A percentile compares a stretch with the other conserved stretches of the same genome.
phyloP scores from a whole-genome alignment of 441 rosid genomes.

The Aleurites moluccanus region DNA sequence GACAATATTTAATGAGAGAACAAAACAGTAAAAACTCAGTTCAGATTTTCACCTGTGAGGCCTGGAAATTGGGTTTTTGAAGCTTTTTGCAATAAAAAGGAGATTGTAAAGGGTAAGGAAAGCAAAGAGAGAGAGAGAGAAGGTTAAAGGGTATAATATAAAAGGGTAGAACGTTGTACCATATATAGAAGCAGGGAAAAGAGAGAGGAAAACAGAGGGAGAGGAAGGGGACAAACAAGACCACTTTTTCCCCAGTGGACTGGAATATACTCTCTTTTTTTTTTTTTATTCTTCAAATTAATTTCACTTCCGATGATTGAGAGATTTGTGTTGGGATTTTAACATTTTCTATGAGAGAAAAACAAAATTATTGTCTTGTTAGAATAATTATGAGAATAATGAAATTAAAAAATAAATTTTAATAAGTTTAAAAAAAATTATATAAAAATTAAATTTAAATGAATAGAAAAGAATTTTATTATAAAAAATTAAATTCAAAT shows the following conservation, averaged over 20 bases:
- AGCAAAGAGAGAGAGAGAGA: neutral
- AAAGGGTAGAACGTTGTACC: constrained; percentile 11
- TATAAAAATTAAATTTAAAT: too few relatives aligned
- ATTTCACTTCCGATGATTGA: neutral
- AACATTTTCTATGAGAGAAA: too few relatives aligned
- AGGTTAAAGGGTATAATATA: constrained; percentile 1
- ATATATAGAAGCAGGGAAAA: constrained; percentile 28
- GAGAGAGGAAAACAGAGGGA: neutral
- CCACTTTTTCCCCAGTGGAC: constrained; percentile 6
- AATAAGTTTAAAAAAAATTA: too few relatives aligned
- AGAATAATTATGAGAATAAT: too few relatives aligned
- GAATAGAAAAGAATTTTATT: too few relatives aligned
- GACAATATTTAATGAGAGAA: constrained; percentile 6
- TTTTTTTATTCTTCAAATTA: neutral
- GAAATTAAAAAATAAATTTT: too few relatives aligned
- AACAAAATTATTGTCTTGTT: too few relatives aligned
- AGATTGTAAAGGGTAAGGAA: neutral
- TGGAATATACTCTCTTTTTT: too few relatives aligned
- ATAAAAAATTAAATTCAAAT: too few relatives aligned
- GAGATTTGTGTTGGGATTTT: too few relatives aligned
- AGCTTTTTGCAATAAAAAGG: neutral
- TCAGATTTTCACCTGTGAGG: constrained; percentile 30
- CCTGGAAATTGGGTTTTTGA: neutral
- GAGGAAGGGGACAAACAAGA: constrained; percentile 5
- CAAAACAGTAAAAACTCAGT: constrained; percentile 1